Evolutionary conservation across 305 asterid genomes (phyloP), one percentile per base, ranked within the genome.

Genomic region (Fraxinus sp.): DNA sequence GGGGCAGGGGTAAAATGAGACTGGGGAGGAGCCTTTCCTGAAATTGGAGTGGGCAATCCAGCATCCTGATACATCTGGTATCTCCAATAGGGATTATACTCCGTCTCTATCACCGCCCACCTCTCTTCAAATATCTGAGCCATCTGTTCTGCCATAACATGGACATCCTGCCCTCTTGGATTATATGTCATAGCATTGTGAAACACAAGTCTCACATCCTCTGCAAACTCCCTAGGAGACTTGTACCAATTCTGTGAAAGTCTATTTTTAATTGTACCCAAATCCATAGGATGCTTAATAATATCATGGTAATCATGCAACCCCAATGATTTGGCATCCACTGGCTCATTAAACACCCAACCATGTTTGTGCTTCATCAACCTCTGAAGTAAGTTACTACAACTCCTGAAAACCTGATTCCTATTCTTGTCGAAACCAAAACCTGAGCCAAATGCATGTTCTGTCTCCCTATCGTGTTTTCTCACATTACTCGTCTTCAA

Each of bases 201-300:
- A 77, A 89, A 89, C n/a, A 88, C 90, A 52, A 89, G 91, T 77
- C 92, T 88, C 82, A 89, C 88, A 80, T 89, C 92, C 81, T 89
- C 90, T 0, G 92, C 91, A 26, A 88, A 89, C 78, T 89, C 91
- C 84, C 83, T 79, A 0, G 89, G 88, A 78, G 88, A 86, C 80
- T 86, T 88, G 84, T 89, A 89, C 86, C 79, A 85, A 70, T 88
- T 85, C 81, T 88, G 86, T 22, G 89, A 78, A 35, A 89, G 83
- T 83, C 89, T 83, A 74, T 75, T 80, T 81, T 86, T 89, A 64
- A 89, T 82, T 35, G 92, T 88, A 37, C 91, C 92, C 55, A 89
- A 88, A 86, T 89, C 92, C 92, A 89, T 89, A 8, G 92, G 92
- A 62, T 83, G 89, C 80, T 86, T 88, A 30, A 89, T 88, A 66